Evolutionary conservation across 2,329 filamentous ascomycete genomes (phyloP), one percentile per base, ranked within the genome.

Genomic region (Uncinocarpus reesii): DNA sequence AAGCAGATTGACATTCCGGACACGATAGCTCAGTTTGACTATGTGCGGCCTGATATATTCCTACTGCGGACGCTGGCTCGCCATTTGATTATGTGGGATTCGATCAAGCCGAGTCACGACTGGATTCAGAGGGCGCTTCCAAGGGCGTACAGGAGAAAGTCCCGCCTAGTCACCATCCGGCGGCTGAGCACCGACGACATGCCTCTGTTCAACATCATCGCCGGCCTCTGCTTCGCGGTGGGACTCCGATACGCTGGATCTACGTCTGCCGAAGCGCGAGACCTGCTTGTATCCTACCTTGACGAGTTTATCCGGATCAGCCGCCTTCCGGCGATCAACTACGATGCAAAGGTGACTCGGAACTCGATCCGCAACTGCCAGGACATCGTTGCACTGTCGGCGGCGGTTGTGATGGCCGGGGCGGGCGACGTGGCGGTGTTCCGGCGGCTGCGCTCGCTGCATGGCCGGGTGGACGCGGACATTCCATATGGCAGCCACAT

Each of bases 401-500:
- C 80, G 18, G 82, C 92, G 0, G 86, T 84, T 1, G 86, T 96
- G 44, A 96, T 96, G 90, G 88, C 93, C 4, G 92, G 92, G 23
- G 95, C 88, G 0, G 92, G 93, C 32, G 93, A 98, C 60, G 71
- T 98, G 16, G 70, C 78, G 1, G 81, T 95, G 1, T 84, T 96
- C 58, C 82, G 92, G 18, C 82, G 90, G 11, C 74, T 98, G 26
- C 83, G 92, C 13, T 80, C 85, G 13, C 77, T 98, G 32, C 93
- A 98, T 62, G 90, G 89, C 18, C 81, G 89, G 13, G 81, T 89
- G 46, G 85, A 95, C 50, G 71, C 77, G 1, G 86, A 92, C 31
- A 90, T 84, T 0, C 83, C 89, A 0, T 98, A 95, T 60, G 92
- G 92, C 38, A 95, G 87, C 47, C 90, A 98, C 61, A 78, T 98